These are phyloP conservation scores for Vachellia collinsii DNA, from an alignment of 306 rosid species.

Conservation along the genomic window DNA sequence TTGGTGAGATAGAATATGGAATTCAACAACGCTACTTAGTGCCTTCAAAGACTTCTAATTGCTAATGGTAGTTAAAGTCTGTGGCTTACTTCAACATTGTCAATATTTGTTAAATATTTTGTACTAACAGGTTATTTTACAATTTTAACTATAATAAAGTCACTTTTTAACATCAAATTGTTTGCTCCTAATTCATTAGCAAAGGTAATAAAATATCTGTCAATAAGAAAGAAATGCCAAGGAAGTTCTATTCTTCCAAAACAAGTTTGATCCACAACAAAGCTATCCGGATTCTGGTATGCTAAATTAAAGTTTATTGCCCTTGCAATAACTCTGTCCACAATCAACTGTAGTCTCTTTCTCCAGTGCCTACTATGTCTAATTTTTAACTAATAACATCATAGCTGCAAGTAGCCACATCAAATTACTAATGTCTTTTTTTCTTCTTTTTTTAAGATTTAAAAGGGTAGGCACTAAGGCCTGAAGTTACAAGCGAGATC, in stretches of 20 bases:
- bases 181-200: not conserved
- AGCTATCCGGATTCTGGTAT: not conserved
- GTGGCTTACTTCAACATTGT: constrained; percentile 1
- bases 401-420: constrained; percentile 12
- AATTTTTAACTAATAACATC: constrained; percentile 3
- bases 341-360: not conserved
- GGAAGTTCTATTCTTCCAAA: not conserved
- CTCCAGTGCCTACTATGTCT: not conserved
- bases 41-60: constrained; percentile 5
- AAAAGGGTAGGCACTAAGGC: too few species aligned
- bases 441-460: not conserved
- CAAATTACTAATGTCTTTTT: not conserved
- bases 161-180: constrained; percentile 5
- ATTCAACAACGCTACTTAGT: not conserved
- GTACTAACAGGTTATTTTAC: not conserved
- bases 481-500: too few species aligned
- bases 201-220: not conserved
- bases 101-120: not conserved
- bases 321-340: not conserved
- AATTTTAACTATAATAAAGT: not conserved
- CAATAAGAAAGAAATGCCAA: not conserved
- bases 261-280: not conserved
- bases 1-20: not conserved
- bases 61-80: not conserved
- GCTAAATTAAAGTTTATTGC: not conserved